A percentile compares a stretch with the other conserved stretches of the same genome.
Conservation (phyloP, 2,329 filamentous ascomycete genomes). For the Colletotrichum liriopes region DNA sequence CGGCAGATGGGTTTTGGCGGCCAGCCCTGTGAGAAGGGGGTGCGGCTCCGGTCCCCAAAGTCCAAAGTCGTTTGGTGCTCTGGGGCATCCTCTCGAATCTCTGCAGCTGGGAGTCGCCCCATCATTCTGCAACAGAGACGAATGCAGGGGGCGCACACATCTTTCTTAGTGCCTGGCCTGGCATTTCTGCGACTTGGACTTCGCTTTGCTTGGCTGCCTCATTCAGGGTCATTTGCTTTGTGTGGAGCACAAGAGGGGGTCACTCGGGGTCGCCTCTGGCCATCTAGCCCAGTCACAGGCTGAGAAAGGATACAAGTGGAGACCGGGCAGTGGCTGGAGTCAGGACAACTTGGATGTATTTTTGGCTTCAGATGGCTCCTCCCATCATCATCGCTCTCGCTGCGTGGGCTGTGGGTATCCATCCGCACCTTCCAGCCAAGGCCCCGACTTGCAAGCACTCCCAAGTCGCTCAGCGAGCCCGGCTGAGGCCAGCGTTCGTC, state of each 20-base stretch:
- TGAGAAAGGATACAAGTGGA: constrained; percentile 3
- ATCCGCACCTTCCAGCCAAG: constrained; percentile 3
- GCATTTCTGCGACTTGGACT: constrained; percentile 15
- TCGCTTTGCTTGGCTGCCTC: constrained; percentile 40
- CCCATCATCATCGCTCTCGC: constrained; percentile 15
- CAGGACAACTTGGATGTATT: constrained; percentile 23
- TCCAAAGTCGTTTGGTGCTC: background rate
- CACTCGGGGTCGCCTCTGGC: constrained; percentile 15
- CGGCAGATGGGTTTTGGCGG: constrained; percentile 25
- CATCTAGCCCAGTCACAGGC: constrained; percentile 26
- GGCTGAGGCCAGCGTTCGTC: constrained; percentile 20
- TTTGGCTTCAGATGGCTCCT: constrained; percentile 39
- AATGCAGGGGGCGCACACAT: constrained; percentile 41
- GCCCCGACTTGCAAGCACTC: background rate
- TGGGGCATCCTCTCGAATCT: constrained; percentile 5
- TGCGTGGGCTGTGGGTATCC: background rate
- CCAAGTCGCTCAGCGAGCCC: constrained; percentile 1
- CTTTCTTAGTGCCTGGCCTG: constrained; percentile 4
- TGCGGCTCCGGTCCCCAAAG: background rate
- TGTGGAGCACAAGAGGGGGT: constrained; percentile 30
- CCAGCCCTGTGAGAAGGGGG: constrained; percentile 33
- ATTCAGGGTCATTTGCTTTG: constrained; percentile 40
- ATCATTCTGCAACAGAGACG: constrained; percentile 42
- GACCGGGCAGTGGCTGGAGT: constrained; percentile 34
- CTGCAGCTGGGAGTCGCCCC: constrained; percentile 27